phyloP scores from a whole-genome alignment of 139 green algal species.

The Asterochloris erici region DNA sequence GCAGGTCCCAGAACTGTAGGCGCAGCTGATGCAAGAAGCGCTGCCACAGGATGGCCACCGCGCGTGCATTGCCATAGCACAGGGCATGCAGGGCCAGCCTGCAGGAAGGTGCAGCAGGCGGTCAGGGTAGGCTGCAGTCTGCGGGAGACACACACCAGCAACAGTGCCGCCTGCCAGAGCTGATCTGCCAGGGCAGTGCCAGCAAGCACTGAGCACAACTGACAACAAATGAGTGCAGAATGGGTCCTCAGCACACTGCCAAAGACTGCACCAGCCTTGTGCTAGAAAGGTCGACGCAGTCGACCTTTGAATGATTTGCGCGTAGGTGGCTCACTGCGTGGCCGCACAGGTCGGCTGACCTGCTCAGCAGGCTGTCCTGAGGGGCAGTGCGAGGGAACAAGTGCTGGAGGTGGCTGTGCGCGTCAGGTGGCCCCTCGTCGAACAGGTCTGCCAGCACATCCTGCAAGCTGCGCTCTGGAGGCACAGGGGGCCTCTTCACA shows the following conservation, averaged over 20 bases:
- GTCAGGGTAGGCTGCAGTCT: background rate
- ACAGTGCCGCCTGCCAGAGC: too few relatives aligned
- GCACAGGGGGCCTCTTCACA: slow-evolving; percentile 26
- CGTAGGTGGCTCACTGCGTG: background rate
- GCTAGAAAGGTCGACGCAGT: background rate
- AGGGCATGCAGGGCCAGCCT: slow-evolving; percentile 65
- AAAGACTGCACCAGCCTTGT: background rate
- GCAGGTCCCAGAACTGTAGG: slow-evolving; percentile 60
- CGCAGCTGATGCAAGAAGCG: slow-evolving; percentile 52
- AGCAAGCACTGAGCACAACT: too few relatives aligned
- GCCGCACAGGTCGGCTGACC: background rate
- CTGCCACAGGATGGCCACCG: slow-evolving; percentile 67
- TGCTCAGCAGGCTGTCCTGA: slow-evolving; percentile 37
- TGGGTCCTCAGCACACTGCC: background rate
- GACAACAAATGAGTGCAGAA: too few relatives aligned
- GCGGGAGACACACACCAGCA: too few relatives aligned
- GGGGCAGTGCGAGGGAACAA: slow-evolving; percentile 23
- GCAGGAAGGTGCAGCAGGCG: background rate
- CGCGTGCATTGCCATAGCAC: slow-evolving; percentile 63
- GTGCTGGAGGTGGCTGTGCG: background rate
- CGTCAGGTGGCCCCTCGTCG: background rate
- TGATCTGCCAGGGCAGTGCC: too few relatives aligned
- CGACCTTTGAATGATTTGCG: background rate
- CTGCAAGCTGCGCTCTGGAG: slow-evolving; percentile 39
- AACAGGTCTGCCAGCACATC: slow-evolving; percentile 60